Evolutionary conservation across 495 filamentous ascomycete genomes (phyloP).

Genomic region (Clavariopsis aquatica): DNA sequence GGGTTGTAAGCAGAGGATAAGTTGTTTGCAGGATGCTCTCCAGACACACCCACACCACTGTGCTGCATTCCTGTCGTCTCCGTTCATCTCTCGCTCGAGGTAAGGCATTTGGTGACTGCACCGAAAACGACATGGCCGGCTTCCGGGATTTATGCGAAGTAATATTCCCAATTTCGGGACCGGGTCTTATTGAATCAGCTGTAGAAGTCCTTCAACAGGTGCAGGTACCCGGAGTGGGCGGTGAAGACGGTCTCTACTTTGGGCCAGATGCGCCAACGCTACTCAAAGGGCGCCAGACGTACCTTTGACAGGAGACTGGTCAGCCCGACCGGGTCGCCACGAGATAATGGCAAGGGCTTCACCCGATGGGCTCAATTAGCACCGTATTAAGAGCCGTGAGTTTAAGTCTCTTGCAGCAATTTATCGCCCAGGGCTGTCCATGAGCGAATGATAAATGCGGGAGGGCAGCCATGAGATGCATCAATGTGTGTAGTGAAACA

Average conservation of each 20-base stretch:
- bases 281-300: not conserved
- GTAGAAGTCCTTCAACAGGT: not conserved
- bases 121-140: too few species aligned
- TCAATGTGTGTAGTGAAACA: not conserved
- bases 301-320: conserved; percentile 1
- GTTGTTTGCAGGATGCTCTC: too few species aligned
- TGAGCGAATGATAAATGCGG: not conserved
- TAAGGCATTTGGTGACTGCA: too few species aligned
- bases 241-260: not conserved
- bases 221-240: not conserved
- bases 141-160: too few species aligned
- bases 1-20: not conserved
- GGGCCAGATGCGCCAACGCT: not conserved
- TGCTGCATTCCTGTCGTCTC: too few species aligned
- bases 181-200: not conserved
- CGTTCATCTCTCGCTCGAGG: too few species aligned
- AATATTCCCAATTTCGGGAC: not conserved
- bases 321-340: conserved; percentile 3
- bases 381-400: not conserved
- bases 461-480: not conserved
- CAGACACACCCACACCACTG: too few species aligned
- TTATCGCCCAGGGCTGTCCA: not conserved
- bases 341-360: not conserved
- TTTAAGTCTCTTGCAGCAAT: not conserved
- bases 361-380: not conserved